Percentiles rank a stretch among this genome's conserved stretches.
These are phyloP conservation scores for Dovyalis caffra DNA, from an alignment of 345 rosid species.

Conservation along the genomic window DNA sequence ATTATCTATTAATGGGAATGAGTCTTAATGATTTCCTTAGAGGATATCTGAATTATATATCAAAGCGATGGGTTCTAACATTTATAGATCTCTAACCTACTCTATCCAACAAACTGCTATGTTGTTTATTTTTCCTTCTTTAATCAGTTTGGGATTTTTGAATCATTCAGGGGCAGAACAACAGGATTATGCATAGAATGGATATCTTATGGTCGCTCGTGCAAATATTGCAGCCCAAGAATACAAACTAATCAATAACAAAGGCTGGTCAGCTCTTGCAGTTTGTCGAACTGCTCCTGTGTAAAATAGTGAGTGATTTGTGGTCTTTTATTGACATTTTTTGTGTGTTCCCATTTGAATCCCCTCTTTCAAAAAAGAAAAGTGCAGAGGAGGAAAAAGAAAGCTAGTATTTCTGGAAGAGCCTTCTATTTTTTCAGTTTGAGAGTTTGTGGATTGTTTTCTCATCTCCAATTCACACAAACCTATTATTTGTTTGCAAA, in stretches of 20 bases:
- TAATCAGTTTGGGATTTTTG: slow-evolving; percentile 7
- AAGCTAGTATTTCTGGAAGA: background rate
- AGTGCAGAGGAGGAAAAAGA: background rate
- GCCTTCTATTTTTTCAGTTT: slow-evolving; percentile 1
- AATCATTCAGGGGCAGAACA: slow-evolving; percentile 66
- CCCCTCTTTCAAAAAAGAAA: slow-evolving; percentile 1
- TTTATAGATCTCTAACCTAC: background rate
- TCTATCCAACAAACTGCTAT: background rate
- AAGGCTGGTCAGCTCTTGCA: slow-evolving; percentile 19
- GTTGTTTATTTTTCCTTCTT: background rate
- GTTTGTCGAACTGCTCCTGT: slow-evolving; percentile 14
- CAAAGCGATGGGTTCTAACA: background rate
- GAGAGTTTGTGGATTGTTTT: slow-evolving; percentile 11
- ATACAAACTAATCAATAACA: slow-evolving; percentile 41
- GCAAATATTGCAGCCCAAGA: slow-evolving; percentile 75
- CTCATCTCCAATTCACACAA: background rate
- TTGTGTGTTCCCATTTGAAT: slow-evolving; percentile 18
- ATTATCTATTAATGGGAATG: background rate
- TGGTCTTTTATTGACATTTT: slow-evolving; percentile 27
- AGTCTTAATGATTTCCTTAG: background rate
- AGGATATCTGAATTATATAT: background rate
- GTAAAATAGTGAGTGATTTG: slow-evolving; percentile 32
- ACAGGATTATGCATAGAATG: slow-evolving; percentile 77
- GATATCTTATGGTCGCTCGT: slow-evolving; percentile 93
- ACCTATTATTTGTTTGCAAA: slow-evolving; percentile 12